Evolutionary conservation across 805 yeast species (phyloP).

Genomic region (Kodamaea lidongshanica): DNA sequence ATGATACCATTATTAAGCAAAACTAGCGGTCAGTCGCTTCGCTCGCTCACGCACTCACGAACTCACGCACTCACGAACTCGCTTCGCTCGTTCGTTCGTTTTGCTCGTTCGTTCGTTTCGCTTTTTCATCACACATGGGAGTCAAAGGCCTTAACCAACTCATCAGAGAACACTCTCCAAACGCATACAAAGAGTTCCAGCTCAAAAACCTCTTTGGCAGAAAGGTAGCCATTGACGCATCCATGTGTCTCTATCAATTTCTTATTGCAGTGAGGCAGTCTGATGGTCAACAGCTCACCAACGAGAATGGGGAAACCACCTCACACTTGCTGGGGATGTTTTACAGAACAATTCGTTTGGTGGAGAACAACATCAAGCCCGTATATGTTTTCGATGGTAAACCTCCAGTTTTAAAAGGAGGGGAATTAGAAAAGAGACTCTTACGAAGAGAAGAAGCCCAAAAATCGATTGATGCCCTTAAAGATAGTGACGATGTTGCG

Average conservation of each 20-base stretch:
- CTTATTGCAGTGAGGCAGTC: slow-evolving; percentile 93
- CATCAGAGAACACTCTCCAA: slow-evolving; percentile 84
- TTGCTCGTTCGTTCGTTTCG: no score
- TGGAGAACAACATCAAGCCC: slow-evolving; percentile 92
- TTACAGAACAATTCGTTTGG: slow-evolving; percentile 84
- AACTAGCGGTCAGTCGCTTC: no score
- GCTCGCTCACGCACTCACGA: no score
- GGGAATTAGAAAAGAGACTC: slow-evolving; percentile 82
- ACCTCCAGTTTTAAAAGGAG: slow-evolving; percentile 91
- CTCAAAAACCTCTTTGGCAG: slow-evolving; percentile 86
- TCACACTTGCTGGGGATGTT: slow-evolving; percentile 96
- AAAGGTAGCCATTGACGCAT: slow-evolving; percentile 95
- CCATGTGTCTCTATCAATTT: slow-evolving; percentile 95
- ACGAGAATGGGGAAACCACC: slow-evolving; percentile 83
- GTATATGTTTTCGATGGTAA: slow-evolving; percentile 96
- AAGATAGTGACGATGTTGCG: slow-evolving; percentile 75
- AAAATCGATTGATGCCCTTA: slow-evolving; percentile 63
- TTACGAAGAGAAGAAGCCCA: slow-evolving; percentile 79
- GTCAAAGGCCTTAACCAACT: slow-evolving; percentile 66
- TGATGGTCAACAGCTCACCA: slow-evolving; percentile 90
- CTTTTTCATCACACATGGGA: slow-evolving; percentile 21
- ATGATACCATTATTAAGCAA: background rate
- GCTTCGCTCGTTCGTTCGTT: no score
- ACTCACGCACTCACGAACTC: no score
- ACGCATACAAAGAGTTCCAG: slow-evolving; percentile 68